Base-by-base conservation (phyloP, 768 basidiomycete species). In the Calocera cornea region DNA sequence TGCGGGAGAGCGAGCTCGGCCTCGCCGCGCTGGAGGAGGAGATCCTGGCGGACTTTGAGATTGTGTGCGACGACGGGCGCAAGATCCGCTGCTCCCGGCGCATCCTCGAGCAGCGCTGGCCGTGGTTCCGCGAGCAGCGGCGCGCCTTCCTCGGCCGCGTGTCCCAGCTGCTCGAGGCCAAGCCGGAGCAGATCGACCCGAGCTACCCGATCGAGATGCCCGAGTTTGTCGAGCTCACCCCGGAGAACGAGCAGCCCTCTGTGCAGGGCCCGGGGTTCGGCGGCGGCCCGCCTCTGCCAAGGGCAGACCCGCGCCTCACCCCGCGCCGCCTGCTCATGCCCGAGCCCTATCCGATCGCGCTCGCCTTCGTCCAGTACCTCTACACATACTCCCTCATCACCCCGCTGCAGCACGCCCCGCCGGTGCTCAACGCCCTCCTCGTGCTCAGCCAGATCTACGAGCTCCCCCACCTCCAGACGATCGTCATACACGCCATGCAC, bases 401-500 rank as follows among this genome's bases (percentile, higher is more conserved):
- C 0, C 90, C 92, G 5, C 81, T 97, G 47, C 95, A 99, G 75
- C 91, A 92, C 72, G 87, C 90, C 7, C 90, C 92, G 2, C 87
- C 92, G 1, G 89, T 97, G 31, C 81, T 98, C 54, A 89, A 89
- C 72, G 90, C 92, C 70, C 81, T 99, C 16, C 78, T 97, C 67
- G 81, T 95, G 50, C 81, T 99, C 34, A 83, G 90, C 11, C 89
- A 85, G 68, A 92, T 87, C 66, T 98, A 98, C 77, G 80, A 85
- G 41, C 81, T 97, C 65, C 75, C 81, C 1, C 86, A 95, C 74
- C 79, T 99, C 22, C 84, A 87, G 70, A 80, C 79, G 5, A 79
- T 95, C 24, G 91, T 92, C n/a, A 89, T 89, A 71, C 95, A 98
- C 75, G 91, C 93, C 2, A 91, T 98, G 87, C 95, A 98, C 74